Base-by-base conservation (phyloP, 2,329 filamentous ascomycete genomes). In the Blastomyces emzantsi region DNA sequence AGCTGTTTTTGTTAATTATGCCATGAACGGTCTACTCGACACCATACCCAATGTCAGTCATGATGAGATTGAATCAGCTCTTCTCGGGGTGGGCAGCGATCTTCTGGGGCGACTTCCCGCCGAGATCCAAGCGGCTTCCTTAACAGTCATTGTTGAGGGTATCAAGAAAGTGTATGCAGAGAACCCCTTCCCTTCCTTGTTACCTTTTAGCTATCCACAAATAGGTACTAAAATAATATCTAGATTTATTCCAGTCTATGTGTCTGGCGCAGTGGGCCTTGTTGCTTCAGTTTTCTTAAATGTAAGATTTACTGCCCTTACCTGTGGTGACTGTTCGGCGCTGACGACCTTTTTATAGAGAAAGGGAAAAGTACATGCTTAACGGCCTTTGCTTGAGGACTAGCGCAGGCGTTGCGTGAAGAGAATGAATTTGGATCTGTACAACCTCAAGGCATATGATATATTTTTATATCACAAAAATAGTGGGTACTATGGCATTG, bases 111-210 rank as follows among this genome's bases (percentile, higher is more conserved):
- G 9, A 41, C 55, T 57, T 39, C 30, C 55, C 11, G 7, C 55
- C n/a, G 36, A 57, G 3, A 41, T 57, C n/a, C 55, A 41, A n/a
- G 33, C 15, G 36, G 55, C 55, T 41, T 57, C 55, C 25, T n/a
- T 57, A 25, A 5, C 7, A 7, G 55, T 57, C n/a, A 57, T 57
- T 9, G 55, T 41, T 57, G 55, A 57, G 9, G 36, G n/a, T 43
- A 57, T 57, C 55, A 57, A 41, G 30, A 57, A 57, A 43, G 55
- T 57, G 55, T 57, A 57, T 41, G 55, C 28, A 41, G 15, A 55
- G 8, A 15, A 2, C 11, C n/a, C n/a, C n/a, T n/a, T 17, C 19
- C 3, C 11, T 25, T 25, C 11, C 5, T 11, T 22, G 11, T 3
- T 3, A 13, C 36, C 30, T 2, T 41, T 41, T 11, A 55, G n/a